Evolutionary conservation across 2,329 filamentous ascomycete genomes (phyloP).

Genomic region (Penicillium sp.): DNA sequence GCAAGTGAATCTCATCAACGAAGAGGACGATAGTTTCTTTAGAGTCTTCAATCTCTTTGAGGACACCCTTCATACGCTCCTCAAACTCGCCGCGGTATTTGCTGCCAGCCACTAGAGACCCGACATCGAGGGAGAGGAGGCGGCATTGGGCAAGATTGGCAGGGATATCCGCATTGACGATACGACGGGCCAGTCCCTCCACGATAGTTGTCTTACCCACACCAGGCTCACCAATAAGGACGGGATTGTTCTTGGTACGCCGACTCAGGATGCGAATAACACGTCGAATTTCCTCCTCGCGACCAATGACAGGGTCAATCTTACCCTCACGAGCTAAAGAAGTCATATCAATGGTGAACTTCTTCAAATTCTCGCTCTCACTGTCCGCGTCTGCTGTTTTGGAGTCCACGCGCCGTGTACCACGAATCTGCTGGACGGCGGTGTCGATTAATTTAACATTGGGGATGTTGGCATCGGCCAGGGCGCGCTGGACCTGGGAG

Average conservation of each 20-base stretch:
- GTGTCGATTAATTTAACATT: constrained; percentile 88
- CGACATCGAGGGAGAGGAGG: constrained; percentile 91
- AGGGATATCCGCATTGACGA: constrained; percentile 94
- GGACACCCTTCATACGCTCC: constrained; percentile 97
- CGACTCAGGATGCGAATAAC: constrained; percentile 89
- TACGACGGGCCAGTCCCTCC: constrained; percentile 90
- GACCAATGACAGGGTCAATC: constrained; percentile 94
- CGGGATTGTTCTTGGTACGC: constrained; percentile 97
- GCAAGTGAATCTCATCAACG: constrained; percentile 96
- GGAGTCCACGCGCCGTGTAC: constrained; percentile 89
- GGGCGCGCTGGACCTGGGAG: constrained; percentile 65
- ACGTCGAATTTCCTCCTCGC: constrained; percentile 92
- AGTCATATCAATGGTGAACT: constrained; percentile 99
- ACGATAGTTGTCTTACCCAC: constrained; percentile 98
- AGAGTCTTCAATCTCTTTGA: constrained; percentile 93
- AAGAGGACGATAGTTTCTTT: constrained; percentile 98
- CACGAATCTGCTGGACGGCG: constrained; percentile 87
- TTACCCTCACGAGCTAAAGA: constrained; percentile 94
- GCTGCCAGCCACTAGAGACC: constrained; percentile 91
- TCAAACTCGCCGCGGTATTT: constrained; percentile 99
- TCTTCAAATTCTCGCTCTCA: constrained; percentile 93
- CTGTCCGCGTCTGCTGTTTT: constrained; percentile 90
- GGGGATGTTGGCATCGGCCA: constrained; percentile 86
- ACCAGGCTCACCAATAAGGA: constrained; percentile 95
- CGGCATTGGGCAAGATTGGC: constrained; percentile 93